phyloP scores from a whole-genome alignment of 2,329 filamentous ascomycete species.

The Pseudopyricularia cyperi region DNA sequence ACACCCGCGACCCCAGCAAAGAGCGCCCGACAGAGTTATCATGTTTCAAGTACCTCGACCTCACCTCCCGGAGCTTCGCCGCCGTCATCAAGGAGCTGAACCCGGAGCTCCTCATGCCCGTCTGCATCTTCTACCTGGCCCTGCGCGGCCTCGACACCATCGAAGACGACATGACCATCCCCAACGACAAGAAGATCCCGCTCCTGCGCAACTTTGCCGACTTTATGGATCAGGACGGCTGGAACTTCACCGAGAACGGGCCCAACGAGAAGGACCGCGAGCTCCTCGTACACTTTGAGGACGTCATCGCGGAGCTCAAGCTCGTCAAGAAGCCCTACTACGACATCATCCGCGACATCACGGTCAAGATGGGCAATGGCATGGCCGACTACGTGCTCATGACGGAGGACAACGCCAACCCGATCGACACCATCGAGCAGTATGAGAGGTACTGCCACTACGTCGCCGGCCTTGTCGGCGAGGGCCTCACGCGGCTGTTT shows the following conservation, averaged over 20 bases:
- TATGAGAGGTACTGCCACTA: conserved; percentile 98
- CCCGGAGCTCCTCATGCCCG: conserved; percentile 79
- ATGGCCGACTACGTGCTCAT: conserved; percentile 95
- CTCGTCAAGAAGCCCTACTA: conserved; percentile 76
- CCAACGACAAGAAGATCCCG: conserved; percentile 70
- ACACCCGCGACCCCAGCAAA: conserved; percentile 63
- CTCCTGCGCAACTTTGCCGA: conserved; percentile 72
- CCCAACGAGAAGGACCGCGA: conserved; percentile 91
- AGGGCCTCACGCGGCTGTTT: conserved; percentile 82
- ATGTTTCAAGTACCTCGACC: conserved; percentile 76
- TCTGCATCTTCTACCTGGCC: conserved; percentile 82
- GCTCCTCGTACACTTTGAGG: conserved; percentile 82
- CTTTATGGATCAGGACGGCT: conserved; percentile 69
- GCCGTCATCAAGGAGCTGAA: conserved; percentile 93
- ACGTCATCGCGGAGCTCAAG: conserved; percentile 75
- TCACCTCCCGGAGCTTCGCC: conserved; percentile 87
- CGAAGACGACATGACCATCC: conserved; percentile 94
- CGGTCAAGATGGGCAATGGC: conserved; percentile 88
- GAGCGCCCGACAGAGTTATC: conserved; percentile 61
- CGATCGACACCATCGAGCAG: conserved; percentile 71
- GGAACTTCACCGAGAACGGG: conserved; percentile 78
- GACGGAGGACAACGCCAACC: conserved; percentile 65
- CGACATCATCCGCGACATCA: conserved; percentile 84
- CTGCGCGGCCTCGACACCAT: conserved; percentile 94
- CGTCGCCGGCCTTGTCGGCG: conserved; percentile 94